Evolutionary conservation across 805 yeast species (phyloP).

Genomic region (Grigorovia humatica): DNA sequence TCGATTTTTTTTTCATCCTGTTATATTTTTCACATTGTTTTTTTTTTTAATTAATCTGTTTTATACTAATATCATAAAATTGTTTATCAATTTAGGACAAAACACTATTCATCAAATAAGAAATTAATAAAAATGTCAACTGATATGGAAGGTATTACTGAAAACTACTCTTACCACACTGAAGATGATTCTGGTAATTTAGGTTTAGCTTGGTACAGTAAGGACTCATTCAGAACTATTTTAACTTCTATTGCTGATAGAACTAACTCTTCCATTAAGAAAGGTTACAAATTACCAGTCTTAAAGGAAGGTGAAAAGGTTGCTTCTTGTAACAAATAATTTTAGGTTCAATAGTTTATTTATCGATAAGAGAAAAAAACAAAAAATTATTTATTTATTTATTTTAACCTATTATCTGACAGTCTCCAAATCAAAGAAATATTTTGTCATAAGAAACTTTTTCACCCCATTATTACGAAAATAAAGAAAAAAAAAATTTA

Average conservation of each 20-base stretch:
- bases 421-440: too few species aligned
- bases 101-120: not conserved
- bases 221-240: slow-evolving; percentile 5
- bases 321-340: not conserved
- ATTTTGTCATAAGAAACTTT: too few species aligned
- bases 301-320: not conserved
- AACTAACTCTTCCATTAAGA: slow-evolving; percentile 34
- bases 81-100: too few species aligned
- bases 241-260: not conserved
- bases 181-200: slow-evolving; percentile 1
- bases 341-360: not conserved
- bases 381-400: too few species aligned
- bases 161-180: not conserved
- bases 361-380: not conserved
- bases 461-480: too few species aligned
- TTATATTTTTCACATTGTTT: not conserved
- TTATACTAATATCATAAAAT: too few species aligned
- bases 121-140: not conserved
- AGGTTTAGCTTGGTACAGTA: not conserved
- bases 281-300: slow-evolving; percentile 37
- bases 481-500: too few species aligned
- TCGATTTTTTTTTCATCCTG: not conserved
- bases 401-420: too few species aligned
- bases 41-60: too few species aligned
- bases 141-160: slow-evolving; percentile 1